Percentiles rank a stretch among this genome's conserved stretches.
These are phyloP conservation scores for Coemansia sp. DNA, from an alignment of 192 early-diverging fungal species.

Conservation along the genomic window DNA sequence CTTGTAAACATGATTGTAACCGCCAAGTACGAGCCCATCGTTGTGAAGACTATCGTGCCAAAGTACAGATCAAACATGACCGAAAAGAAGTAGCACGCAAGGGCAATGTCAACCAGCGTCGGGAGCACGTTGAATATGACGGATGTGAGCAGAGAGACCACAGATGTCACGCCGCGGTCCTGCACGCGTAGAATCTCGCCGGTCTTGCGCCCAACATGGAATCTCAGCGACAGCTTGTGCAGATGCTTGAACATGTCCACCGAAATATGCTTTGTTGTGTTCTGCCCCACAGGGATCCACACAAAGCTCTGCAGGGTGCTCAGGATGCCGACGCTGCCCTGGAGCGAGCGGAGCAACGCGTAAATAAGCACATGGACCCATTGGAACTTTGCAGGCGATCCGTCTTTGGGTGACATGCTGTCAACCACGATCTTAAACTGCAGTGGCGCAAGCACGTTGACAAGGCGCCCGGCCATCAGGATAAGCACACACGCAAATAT, in stretches of 20 bases:
- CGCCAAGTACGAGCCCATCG: conserved; percentile 83
- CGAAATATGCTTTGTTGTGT: conserved; percentile 89
- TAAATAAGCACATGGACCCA: conserved; percentile 52
- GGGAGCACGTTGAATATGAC: conserved; percentile 92
- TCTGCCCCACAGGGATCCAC: conserved; percentile 95
- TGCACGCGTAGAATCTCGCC: conserved; percentile 90
- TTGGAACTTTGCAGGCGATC: conserved; percentile 42
- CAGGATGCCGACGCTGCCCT: conserved; percentile 68
- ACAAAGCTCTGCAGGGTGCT: conserved; percentile 78
- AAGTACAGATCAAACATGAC: conserved; percentile 69
- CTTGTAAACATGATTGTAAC: conserved; percentile 85
- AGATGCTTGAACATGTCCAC: conserved; percentile 88
- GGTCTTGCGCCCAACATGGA: conserved; percentile 93
- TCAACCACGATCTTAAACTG: conserved; percentile 86
- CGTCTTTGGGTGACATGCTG: conserved; percentile 55
- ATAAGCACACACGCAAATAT: conserved; percentile 69
- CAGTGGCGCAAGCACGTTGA: conserved; percentile 83
- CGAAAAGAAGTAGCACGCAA: conserved; percentile 76
- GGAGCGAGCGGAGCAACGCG: conserved; percentile 41
- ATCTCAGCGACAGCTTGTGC: conserved; percentile 84
- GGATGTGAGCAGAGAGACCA: conserved; percentile 75
- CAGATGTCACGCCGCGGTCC: conserved; percentile 60
- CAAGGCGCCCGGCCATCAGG: conserved; percentile 62
- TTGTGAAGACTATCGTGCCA: conserved; percentile 80
- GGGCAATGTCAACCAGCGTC: conserved; percentile 80